phyloP scores from a whole-genome alignment of 805 yeast genomes.

The Pichia exigua region DNA sequence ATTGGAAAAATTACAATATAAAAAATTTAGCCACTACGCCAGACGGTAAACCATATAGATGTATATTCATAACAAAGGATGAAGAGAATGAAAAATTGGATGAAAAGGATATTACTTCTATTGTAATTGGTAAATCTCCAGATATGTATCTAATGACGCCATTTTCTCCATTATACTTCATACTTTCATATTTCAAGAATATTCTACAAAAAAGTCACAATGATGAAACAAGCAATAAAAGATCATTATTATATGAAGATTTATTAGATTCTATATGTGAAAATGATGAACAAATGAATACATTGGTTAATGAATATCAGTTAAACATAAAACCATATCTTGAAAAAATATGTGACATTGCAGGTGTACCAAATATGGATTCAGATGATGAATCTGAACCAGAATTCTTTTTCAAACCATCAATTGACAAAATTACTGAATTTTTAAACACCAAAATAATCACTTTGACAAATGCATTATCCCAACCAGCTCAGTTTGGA shows the following conservation, averaged over 20 bases:
- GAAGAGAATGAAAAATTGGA: background rate
- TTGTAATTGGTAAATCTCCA: conserved; percentile 33
- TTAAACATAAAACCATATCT: conserved; percentile 1
- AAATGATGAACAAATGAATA: background rate
- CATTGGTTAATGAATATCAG: background rate
- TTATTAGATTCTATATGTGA: conserved; percentile 25
- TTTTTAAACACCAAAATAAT: conserved; percentile 32
- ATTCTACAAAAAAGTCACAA: conserved; percentile 16
- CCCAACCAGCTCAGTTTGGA: conserved; percentile 4
- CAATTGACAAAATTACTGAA: conserved; percentile 30
- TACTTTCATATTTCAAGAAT: conserved; percentile 31
- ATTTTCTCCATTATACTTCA: conserved; percentile 33
- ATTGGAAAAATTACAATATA: conserved; percentile 4
- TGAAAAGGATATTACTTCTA: conserved; percentile 21
- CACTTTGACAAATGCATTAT: background rate
- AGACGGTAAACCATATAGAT: conserved; percentile 6
- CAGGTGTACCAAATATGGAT: conserved; percentile 24
- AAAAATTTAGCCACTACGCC: conserved; percentile 1
- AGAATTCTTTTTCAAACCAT: conserved; percentile 38
- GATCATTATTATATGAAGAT: conserved; percentile 38
- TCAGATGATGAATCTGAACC: conserved; percentile 31
- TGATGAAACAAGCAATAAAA: conserved; percentile 1
- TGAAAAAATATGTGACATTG: conserved; percentile 30
- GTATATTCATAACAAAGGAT: conserved; percentile 1
- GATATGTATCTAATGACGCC: conserved; percentile 33